phyloP scores from a whole-genome alignment of 176 grass and related monocot genomes.

The Canna indica region DNA sequence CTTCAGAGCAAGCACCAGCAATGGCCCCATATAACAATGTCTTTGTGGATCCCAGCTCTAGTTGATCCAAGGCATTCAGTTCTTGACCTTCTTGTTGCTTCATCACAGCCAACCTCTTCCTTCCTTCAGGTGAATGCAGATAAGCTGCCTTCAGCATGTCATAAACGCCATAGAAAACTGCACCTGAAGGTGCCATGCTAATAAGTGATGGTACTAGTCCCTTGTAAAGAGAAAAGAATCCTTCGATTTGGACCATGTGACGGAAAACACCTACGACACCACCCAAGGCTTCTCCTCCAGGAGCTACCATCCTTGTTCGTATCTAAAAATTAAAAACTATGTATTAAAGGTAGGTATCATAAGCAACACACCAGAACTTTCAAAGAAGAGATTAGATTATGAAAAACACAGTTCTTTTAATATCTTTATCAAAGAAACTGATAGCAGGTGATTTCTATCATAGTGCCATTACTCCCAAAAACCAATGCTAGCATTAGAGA shows the following conservation, averaged over 20 bases:
- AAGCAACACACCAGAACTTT: not conserved
- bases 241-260: constrained; percentile 86
- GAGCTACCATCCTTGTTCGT: constrained; percentile 91
- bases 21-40: constrained; percentile 91
- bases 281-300: constrained; percentile 85
- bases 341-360: constrained; percentile 1
- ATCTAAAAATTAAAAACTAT: constrained; percentile 54
- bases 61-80: constrained; percentile 74
- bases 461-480: not conserved
- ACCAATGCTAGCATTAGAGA: not conserved
- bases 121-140: constrained; percentile 68
- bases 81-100: constrained; percentile 50
- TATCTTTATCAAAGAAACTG: not conserved
- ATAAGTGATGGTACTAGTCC: constrained; percentile 86
- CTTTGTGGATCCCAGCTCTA: constrained; percentile 68
- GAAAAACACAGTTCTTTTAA: not conserved
- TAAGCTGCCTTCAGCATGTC: constrained; percentile 92
- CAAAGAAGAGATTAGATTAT: not conserved
- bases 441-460: not conserved
- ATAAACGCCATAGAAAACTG: constrained; percentile 95
- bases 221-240: constrained; percentile 91
- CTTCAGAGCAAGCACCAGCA: constrained; percentile 86
- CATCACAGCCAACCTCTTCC: constrained; percentile 43
- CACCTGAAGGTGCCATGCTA: constrained; percentile 98
- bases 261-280: constrained; percentile 79